These are phyloP conservation scores for Aegilops speltoides DNA, from an alignment of 176 grass and related monocot species.

Conservation along the genomic window DNA sequence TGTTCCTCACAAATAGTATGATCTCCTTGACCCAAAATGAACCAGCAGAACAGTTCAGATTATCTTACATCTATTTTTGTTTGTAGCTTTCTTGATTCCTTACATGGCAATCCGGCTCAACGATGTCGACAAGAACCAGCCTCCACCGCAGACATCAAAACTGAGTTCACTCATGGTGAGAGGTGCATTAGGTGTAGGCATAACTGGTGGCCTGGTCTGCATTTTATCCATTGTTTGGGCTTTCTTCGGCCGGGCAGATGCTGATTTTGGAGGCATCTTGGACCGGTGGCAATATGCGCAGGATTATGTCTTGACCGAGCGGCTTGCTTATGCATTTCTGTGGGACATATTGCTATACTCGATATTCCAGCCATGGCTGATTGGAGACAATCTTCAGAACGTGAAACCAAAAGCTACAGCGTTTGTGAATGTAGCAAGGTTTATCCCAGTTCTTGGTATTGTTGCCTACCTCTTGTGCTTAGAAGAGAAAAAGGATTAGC, in stretches of 20 bases:
- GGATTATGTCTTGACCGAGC: slow-evolving; percentile 63
- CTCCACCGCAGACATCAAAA: slow-evolving; percentile 38
- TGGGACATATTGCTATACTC: slow-evolving; percentile 87
- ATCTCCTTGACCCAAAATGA: slow-evolving; percentile 4
- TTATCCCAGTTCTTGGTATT: slow-evolving; percentile 74
- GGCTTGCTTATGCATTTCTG: slow-evolving; percentile 77
- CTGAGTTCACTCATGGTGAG: slow-evolving; percentile 65
- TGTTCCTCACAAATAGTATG: slow-evolving; percentile 99
- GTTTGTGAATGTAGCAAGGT: slow-evolving; percentile 52
- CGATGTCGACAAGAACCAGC: slow-evolving; percentile 28
- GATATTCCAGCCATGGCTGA: slow-evolving; percentile 92
- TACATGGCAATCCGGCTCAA: slow-evolving; percentile 97
- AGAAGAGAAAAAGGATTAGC: slow-evolving; percentile 27
- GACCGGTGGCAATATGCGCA: slow-evolving; percentile 62
- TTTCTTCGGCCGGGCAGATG: slow-evolving; percentile 49
- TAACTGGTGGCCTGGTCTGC: slow-evolving; percentile 52
- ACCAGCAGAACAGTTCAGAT: neutral
- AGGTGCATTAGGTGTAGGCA: slow-evolving; percentile 54
- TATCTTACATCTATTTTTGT: slow-evolving; percentile 4
- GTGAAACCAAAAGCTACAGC: slow-evolving; percentile 39
- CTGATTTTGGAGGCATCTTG: slow-evolving; percentile 50
- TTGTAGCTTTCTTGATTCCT: slow-evolving; percentile 88
- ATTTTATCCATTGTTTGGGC: slow-evolving; percentile 62
- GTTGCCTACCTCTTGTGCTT: slow-evolving; percentile 71
- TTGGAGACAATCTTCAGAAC: slow-evolving; percentile 74